Evolutionary conservation across 2,329 filamentous ascomycete species (phyloP).

Genomic region (Rutstroemia sp.): DNA sequence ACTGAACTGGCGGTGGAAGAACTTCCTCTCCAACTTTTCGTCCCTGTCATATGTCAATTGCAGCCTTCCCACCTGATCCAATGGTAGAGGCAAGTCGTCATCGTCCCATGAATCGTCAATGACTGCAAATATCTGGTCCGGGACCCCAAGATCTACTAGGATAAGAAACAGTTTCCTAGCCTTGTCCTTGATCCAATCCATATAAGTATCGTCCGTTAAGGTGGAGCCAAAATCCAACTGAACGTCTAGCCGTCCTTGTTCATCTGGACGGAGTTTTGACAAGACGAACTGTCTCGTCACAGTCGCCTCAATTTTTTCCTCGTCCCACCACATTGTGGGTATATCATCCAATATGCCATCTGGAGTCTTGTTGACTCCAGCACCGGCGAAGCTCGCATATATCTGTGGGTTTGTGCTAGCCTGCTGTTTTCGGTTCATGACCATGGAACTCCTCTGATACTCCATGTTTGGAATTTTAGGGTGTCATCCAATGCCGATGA

Average conservation of each 20-base stretch:
- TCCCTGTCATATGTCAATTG: conserved; percentile 52
- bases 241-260: conserved; percentile 53
- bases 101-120: conserved; percentile 75
- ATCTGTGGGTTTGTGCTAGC: conserved; percentile 21
- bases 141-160: conserved; percentile 59
- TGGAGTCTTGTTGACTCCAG: conserved; percentile 14
- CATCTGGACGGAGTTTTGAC: conserved; percentile 54
- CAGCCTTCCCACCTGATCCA: conserved; percentile 58
- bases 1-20: conserved; percentile 62
- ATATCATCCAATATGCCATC: conserved; percentile 24
- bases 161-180: conserved; percentile 66
- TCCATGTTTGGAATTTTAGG: conserved; percentile 17
- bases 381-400: conserved; percentile 26
- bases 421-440: conserved; percentile 14
- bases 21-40: conserved; percentile 57
- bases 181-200: conserved; percentile 68
- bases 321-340: conserved; percentile 59
- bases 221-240: conserved; percentile 59
- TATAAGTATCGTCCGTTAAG: conserved; percentile 65
- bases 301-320: conserved; percentile 59
- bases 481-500: neutral
- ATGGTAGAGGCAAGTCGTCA: conserved; percentile 61
- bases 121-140: conserved; percentile 67
- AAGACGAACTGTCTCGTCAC: conserved; percentile 62
- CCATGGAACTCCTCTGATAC: conserved; percentile 25